Percentiles rank a stretch among this genome's conserved stretches.
phyloP scores from a whole-genome alignment of 2,329 filamentous ascomycete genomes.

The Phaeosphaeriaceae sp. region DNA sequence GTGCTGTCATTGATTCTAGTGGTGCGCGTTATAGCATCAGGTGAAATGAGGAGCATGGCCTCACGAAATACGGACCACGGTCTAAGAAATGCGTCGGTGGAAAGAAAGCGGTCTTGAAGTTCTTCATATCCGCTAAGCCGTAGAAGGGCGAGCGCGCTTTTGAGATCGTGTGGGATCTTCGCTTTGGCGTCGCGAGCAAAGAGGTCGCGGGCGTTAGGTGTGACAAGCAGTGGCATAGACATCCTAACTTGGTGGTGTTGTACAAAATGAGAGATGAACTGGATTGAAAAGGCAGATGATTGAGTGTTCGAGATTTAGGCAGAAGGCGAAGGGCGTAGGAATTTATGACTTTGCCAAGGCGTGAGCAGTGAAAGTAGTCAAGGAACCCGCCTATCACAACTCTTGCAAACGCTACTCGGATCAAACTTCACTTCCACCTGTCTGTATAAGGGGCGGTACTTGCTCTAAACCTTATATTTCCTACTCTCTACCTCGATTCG shows the following conservation, averaged over 20 bases:
- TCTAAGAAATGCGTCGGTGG: conserved; percentile 33
- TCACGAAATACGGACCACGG: conserved; percentile 44
- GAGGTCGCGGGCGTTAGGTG: conserved; percentile 20
- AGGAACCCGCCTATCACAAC: too few species aligned
- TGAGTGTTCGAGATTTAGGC: too few species aligned
- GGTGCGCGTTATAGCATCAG: conserved; percentile 13
- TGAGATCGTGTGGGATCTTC: conserved; percentile 25
- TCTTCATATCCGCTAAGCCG: conserved; percentile 23
- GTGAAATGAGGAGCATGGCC: conserved; percentile 27
- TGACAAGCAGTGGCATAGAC: neutral
- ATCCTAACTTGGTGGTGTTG: neutral
- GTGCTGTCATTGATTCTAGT: conserved; percentile 5
- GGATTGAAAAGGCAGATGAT: too few species aligned
- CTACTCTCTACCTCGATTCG: neutral
- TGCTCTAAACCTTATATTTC: too few species aligned
- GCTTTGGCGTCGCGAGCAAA: conserved; percentile 19
- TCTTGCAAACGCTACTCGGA: too few species aligned
- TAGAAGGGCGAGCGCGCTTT: conserved; percentile 32
- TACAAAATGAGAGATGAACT: neutral
- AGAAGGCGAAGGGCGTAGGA: neutral
- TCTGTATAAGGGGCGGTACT: neutral
- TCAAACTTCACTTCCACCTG: too few species aligned
- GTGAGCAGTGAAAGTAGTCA: too few species aligned
- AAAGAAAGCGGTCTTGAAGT: conserved; percentile 39
- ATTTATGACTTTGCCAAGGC: neutral